Evolutionary conservation across 192 early-diverging fungal genomes (phyloP), one percentile per base, ranked within the genome.

Genomic region (Helicostylum pulchrum): DNA sequence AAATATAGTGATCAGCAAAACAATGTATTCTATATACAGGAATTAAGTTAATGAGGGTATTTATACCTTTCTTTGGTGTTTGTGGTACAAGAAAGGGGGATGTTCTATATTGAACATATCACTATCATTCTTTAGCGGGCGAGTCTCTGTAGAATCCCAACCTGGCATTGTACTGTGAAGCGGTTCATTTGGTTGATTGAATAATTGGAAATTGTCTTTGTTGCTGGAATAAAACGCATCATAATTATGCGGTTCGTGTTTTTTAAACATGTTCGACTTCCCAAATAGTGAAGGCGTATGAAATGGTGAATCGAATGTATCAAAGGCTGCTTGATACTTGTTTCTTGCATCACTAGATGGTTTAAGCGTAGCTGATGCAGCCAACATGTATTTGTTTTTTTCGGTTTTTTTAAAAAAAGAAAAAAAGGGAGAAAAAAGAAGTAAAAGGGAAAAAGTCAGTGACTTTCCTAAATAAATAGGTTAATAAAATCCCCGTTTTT

Each of bases 151-250:
- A 49, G 49, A 48, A 5, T 45, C 61, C 4, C 48, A 19, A 62
- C 49, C 61, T 32, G 31, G 31, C 53, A 55, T 55, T 15, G 31
- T 32, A 31, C n/a, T 55, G n/a, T 32, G 31, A 55, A 54, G 31
- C 9, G 53, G 34, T 55, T 55, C 53, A 34, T 26, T 32, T 8
- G 53, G 53, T 19, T 55, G 53, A 17, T 55, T n/a, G 15, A 17
- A 32, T 9, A 32, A 55, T 36, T 31, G 53, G 6, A 26, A 26
- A 26, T 26, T 26, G 26, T 55, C 32, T 55, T 32, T 55, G 14
- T 55, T 31, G 2, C 30, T 32, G 7, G 32, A 7, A 17, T 12
- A 15, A 55, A 34, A 55, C 6, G 14, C 14, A 17, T 55, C 53
- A 55, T 34, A 55, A 26, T 55, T 55, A 6, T n/a, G 31, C 3